Conservation (phyloP, 441 rosid genomes). For the Metrosideros polymorpha region DNA sequence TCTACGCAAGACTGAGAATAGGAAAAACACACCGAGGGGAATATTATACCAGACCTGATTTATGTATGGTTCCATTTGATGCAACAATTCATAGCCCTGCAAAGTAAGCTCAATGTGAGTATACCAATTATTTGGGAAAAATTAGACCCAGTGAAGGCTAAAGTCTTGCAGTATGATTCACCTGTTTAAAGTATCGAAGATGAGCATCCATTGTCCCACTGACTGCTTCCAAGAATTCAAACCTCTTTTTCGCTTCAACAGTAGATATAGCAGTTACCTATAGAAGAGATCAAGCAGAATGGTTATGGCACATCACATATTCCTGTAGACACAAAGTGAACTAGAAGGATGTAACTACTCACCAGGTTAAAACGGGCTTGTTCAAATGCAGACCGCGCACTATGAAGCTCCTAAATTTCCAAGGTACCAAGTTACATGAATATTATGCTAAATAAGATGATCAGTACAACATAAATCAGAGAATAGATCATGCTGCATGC, state of each 20-base stretch:
- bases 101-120: constrained; percentile 13
- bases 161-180: constrained; percentile 5
- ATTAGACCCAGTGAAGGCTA: constrained; percentile 1
- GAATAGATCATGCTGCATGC: neutral
- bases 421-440: neutral
- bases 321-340: neutral
- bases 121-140: neutral
- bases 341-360: constrained; percentile 16
- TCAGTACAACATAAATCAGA: neutral
- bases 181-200: constrained; percentile 98
- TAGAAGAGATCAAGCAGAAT: constrained; percentile 3
- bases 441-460: neutral
- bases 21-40: neutral
- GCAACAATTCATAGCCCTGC: constrained; percentile 92
- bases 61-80: constrained; percentile 99
- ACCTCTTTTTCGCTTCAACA: constrained; percentile 97
- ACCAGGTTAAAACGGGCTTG: constrained; percentile 93
- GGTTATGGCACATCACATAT: neutral
- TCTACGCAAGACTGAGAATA: neutral
- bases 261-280: constrained; percentile 90
- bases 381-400: constrained; percentile 87
- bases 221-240: constrained; percentile 96
- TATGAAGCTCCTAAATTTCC: constrained; percentile 77
- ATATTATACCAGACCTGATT: constrained; percentile 60
- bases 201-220: constrained; percentile 99